Conservation (phyloP, 768 basidiomycete genomes). For the Terana coerulea region DNA sequence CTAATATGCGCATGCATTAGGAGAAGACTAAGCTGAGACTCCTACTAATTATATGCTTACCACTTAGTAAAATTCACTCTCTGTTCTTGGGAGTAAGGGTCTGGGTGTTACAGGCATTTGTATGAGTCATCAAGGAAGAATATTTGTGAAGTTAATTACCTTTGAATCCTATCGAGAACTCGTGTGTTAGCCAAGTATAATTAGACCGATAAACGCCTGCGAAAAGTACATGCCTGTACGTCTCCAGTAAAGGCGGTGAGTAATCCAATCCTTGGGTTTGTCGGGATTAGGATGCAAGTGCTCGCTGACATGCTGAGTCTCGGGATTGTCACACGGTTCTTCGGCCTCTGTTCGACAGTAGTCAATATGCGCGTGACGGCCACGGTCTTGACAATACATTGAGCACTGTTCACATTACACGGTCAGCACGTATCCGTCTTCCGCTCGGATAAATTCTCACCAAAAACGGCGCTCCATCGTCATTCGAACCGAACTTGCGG, state of each 20-base stretch:
- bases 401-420: conserved; percentile 44
- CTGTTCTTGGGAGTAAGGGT: conserved; percentile 58
- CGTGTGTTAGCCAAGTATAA: no score
- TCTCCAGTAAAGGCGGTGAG: conserved; percentile 54
- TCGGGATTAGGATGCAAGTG: conserved; percentile 44
- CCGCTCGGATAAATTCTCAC: no score
- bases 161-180: conserved; percentile 56
- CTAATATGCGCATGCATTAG: no score
- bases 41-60: no score
- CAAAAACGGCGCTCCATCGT: conserved; percentile 61
- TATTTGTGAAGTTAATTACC: no score
- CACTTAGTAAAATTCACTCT: conserved; percentile 51
- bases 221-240: no score
- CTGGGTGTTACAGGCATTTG: no score
- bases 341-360: conserved; percentile 45
- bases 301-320: conserved; percentile 41
- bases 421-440: no score
- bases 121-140: no score
- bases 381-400: conserved; percentile 49
- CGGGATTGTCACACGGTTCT: conserved; percentile 37
- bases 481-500: conserved; percentile 47
- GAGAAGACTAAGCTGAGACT: no score
- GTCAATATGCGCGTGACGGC: conserved; percentile 56
- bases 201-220: no score
- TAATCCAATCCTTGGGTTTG: conserved; percentile 48